Evolutionary conservation across 345 rosid species (phyloP).

Genomic region (Syzygium grande): DNA sequence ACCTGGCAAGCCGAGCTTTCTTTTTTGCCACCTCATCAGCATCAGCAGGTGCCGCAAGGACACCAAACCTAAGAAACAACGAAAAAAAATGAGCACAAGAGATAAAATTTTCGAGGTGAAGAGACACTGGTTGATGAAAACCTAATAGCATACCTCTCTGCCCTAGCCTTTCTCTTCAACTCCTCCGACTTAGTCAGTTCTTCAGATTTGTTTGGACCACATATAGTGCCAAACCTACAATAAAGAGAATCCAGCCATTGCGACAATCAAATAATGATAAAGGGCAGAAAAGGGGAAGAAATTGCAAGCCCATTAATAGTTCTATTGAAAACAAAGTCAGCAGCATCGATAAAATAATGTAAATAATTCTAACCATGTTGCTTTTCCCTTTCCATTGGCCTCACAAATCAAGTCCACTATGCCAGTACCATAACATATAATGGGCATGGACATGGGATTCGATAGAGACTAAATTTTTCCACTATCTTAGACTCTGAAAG

Average conservation of each 20-base stretch:
- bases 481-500: background rate
- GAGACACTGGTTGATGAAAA: background rate
- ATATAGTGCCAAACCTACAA: conserved; percentile 68
- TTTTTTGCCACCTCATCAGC: conserved; percentile 64
- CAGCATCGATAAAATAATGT: background rate
- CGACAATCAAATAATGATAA: background rate
- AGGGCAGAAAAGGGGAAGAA: background rate
- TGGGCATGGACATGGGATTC: background rate
- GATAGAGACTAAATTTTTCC: background rate
- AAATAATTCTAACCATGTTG: background rate
- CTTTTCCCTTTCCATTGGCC: background rate
- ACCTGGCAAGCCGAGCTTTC: conserved; percentile 82
- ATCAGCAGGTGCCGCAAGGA: conserved; percentile 27
- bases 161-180: conserved; percentile 84
- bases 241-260: background rate
- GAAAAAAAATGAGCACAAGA: background rate
- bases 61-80: conserved; percentile 49
- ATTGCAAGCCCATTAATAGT: background rate
- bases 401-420: background rate
- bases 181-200: conserved; percentile 58
- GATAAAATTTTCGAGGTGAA: background rate
- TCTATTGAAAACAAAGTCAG: background rate
- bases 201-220: conserved; percentile 24
- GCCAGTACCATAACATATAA: background rate
- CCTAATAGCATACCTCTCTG: conserved; percentile 56